phyloP scores from a whole-genome alignment of 305 asterid species.

The Coffea humblotiana region DNA sequence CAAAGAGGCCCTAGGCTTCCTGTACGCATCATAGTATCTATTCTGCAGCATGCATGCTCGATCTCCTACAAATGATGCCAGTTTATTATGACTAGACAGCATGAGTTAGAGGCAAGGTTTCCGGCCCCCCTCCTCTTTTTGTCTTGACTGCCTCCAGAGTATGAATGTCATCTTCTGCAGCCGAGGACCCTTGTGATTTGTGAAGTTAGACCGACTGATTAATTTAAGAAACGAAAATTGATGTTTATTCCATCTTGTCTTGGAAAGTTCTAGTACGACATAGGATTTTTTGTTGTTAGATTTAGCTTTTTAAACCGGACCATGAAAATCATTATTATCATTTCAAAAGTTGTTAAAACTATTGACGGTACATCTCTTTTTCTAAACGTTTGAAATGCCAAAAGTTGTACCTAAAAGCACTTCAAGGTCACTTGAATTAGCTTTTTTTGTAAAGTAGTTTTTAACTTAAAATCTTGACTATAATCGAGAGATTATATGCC shows the following conservation, averaged over 20 bases:
- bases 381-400: too few relatives aligned
- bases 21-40: slow-evolving; percentile 29
- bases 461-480: neutral
- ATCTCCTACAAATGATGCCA: slow-evolving; percentile 42
- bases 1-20: slow-evolving; percentile 33
- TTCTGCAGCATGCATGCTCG: slow-evolving; percentile 48
- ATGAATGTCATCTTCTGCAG: slow-evolving; percentile 18
- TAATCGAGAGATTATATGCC: neutral
- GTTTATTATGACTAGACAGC: slow-evolving; percentile 42
- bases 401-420: too few relatives aligned
- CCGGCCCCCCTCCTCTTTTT: slow-evolving; percentile 25
- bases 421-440: neutral
- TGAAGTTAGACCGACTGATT: neutral
- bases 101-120: slow-evolving; percentile 42
- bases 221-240: neutral
- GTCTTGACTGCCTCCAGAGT: slow-evolving; percentile 45
- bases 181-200: slow-evolving; percentile 1
- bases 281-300: neutral
- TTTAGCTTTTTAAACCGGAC: neutral
- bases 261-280: neutral
- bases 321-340: neutral
- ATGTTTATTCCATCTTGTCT: neutral
- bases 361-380: neutral
- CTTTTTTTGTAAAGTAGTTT: too few relatives aligned
- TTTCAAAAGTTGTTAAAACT: neutral